These are phyloP conservation scores for Dissophora globulifera DNA, from an alignment of 192 early-diverging fungal genomes.

Conservation along the genomic window DNA sequence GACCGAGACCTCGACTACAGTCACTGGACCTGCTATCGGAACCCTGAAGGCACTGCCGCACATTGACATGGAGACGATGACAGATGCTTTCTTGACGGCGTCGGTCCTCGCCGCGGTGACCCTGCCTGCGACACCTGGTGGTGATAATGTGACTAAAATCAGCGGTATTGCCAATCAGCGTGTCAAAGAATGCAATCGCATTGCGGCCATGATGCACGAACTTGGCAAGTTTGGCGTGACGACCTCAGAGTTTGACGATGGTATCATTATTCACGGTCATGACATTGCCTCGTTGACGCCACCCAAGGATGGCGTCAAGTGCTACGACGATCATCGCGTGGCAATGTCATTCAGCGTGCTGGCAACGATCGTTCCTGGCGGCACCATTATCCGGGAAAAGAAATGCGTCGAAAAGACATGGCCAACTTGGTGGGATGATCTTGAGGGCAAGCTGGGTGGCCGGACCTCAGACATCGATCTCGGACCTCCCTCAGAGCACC, in stretches of 20 bases:
- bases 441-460: conserved; percentile 83
- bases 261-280: conserved; percentile 86
- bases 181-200: conserved; percentile 98
- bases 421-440: conserved; percentile 98
- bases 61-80: conserved; percentile 99
- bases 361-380: conserved; percentile 76
- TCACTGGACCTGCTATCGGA: conserved; percentile 83
- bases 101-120: conserved; percentile 93
- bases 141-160: conserved; percentile 81
- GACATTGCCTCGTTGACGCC: conserved; percentile 60
- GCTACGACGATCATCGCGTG: conserved; percentile 98
- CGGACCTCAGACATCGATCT: conserved; percentile 67
- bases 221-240: conserved; percentile 89
- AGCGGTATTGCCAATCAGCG: conserved; percentile 97
- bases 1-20: conserved; percentile 89
- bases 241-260: conserved; percentile 86
- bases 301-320: conserved; percentile 78
- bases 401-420: conserved; percentile 99
- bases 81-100: conserved; percentile 98
- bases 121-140: conserved; percentile 44
- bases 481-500: conserved; percentile 38
- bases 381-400: conserved; percentile 87
- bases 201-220: conserved; percentile 95
- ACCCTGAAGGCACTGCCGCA: conserved; percentile 72
- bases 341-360: conserved; percentile 97